phyloP scores from a whole-genome alignment of 331 rosid species.

The Acacia pycnantha region DNA sequence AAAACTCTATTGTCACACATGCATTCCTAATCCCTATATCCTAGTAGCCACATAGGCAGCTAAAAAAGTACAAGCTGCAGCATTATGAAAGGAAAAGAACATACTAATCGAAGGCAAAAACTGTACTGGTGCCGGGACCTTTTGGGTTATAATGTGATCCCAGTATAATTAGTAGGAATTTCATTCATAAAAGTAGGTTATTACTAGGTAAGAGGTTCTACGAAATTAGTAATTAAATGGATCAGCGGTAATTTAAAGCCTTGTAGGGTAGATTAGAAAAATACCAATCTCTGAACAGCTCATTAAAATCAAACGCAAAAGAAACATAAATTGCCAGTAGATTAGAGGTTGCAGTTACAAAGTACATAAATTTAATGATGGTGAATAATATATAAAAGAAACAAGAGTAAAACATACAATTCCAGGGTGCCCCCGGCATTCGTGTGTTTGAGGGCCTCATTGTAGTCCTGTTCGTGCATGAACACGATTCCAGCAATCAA shows the following conservation, averaged over 20 bases:
- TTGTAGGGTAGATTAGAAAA: neutral
- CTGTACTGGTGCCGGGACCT: neutral
- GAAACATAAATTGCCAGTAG: neutral
- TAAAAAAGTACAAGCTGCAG: neutral
- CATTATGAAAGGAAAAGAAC: neutral
- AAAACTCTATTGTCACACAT: neutral
- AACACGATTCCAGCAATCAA: constrained; percentile 83
- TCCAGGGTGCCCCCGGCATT: constrained; percentile 94
- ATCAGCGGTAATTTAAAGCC: neutral
- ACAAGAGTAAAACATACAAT: constrained; percentile 44
- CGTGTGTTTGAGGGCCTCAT: constrained; percentile 89
- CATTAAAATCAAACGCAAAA: neutral
- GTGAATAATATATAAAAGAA: neutral
- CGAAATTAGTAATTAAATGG: too few species aligned
- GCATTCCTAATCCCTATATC: too few species aligned
- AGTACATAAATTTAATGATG: neutral
- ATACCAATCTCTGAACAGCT: neutral
- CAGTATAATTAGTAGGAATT: neutral
- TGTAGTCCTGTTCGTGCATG: constrained; percentile 84
- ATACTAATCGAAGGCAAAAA: neutral
- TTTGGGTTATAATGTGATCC: neutral
- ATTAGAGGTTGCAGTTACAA: neutral
- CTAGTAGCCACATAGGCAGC: neutral
- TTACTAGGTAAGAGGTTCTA: neutral
- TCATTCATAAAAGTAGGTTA: neutral